Conservation (phyloP, 441 rosid genomes). For the Metrosideros polymorpha region DNA sequence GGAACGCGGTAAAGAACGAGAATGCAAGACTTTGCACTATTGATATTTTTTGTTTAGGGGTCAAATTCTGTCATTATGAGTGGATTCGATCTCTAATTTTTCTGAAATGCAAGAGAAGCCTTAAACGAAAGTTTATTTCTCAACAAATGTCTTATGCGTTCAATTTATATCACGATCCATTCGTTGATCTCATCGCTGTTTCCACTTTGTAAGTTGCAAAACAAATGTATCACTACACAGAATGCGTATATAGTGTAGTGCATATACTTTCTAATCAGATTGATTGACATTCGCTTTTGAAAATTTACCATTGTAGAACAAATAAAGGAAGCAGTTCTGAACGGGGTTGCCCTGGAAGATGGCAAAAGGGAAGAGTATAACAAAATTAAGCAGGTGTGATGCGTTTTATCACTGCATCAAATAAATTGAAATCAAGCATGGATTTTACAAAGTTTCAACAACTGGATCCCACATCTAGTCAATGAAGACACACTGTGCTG, state of each 20-base stretch:
- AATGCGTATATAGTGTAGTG: not conserved
- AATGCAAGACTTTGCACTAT: not conserved
- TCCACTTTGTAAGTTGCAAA: not conserved
- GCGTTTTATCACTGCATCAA: not conserved
- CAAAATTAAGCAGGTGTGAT: conserved; percentile 70
- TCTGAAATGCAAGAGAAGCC: not conserved
- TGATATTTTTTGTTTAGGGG: not conserved
- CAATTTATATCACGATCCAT: not conserved
- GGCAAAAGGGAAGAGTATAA: conserved; percentile 63
- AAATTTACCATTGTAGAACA: conserved; percentile 20
- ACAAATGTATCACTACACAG: not conserved
- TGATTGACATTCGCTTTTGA: not conserved
- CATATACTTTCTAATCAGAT: not conserved
- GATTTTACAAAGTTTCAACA: not conserved
- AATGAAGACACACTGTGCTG: not conserved
- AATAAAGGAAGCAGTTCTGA: conserved; percentile 82
- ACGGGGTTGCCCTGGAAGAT: conserved; percentile 85
- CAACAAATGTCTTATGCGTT: not conserved
- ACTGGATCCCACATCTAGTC: not conserved
- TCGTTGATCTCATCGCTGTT: not conserved
- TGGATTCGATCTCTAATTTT: not conserved
- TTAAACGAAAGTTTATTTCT: not conserved
- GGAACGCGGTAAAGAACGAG: not conserved
- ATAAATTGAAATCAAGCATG: not conserved
- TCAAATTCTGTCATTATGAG: not conserved